Base-by-base conservation (phyloP, 495 filamentous ascomycete species). In the Talaromyces borbonicus region DNA sequence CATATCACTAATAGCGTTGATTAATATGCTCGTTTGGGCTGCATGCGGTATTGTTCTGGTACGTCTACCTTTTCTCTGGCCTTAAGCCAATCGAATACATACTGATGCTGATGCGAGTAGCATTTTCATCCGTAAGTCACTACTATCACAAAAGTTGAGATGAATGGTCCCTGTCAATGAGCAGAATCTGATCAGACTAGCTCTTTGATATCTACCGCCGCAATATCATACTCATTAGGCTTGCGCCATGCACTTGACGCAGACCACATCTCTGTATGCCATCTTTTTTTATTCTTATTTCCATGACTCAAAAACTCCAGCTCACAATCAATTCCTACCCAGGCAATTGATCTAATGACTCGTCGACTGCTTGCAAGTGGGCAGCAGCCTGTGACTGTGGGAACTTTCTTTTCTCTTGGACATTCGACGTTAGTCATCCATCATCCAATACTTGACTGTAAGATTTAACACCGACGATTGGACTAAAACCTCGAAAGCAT, bases 281-380 rank as follows among this genome's bases (percentile, higher is more conserved):
- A 3, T 14, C 24, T 12, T 5, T 29, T 45, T 2, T 14, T 20
- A 18, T 4, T n/a, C 5, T 9, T 18, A 44, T 37, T 39, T 22
- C 12, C 16, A 38, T 20, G 35, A 38, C 35, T 38, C 12, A 27
- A n/a, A n/a, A n/a, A n/a, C 8, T 5, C 2, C 19, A 12, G 4
- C 15, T 24, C n/a, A n/a, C n/a, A 41, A 35, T 23, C 35, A 47
- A 45, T n/a, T 22, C 36, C 15, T 14, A 9, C 18, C 6, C 31
- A 79, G 78, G 90, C 89, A 42, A 97, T 97, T 52, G 92, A 97
- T 66, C 73, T 97, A 11, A 95, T 92, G 84, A 97, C 90, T 4
- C 76, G 92, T 20, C 77, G 90, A 8, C 74, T 97, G n/a, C 75
- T 96, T 35, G 90, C 90, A 16, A 76, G 84, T 0, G 88, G 88